Conservation (phyloP, 2,329 filamentous ascomycete species). For the Pestalotiopsis sp. region DNA sequence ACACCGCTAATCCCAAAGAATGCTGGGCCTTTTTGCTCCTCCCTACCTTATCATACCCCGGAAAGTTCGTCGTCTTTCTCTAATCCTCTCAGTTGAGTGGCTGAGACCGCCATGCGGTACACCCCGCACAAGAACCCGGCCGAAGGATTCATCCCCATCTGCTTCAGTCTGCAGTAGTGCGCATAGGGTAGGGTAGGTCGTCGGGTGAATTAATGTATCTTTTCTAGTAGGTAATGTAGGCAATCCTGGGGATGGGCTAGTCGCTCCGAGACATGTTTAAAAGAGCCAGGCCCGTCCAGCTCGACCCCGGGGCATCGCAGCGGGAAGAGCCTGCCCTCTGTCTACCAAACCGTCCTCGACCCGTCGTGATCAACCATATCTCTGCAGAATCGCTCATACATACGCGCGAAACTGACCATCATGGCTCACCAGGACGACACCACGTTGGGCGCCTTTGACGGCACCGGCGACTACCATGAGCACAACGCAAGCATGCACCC, state of each 20-base stretch:
- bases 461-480: slow-evolving; percentile 9
- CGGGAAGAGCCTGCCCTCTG: background rate
- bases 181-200: background rate
- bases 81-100: background rate
- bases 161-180: background rate
- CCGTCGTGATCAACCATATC: background rate
- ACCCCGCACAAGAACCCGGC: background rate
- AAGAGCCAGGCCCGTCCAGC: background rate
- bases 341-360: background rate
- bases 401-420: background rate
- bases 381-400: background rate
- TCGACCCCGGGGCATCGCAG: background rate
- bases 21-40: background rate
- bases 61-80: background rate
- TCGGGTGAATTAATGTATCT: background rate
- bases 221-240: no score
- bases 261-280: background rate
- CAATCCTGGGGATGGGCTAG: no score
- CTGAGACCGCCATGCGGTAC: background rate
- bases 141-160: background rate
- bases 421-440: slow-evolving; percentile 1
- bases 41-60: background rate
- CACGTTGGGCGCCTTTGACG: slow-evolving; percentile 7
- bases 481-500: slow-evolving; percentile 31
- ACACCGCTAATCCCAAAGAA: background rate